phyloP scores from a whole-genome alignment of 2,329 filamentous ascomycete species.

The Sporothrix sp. region DNA sequence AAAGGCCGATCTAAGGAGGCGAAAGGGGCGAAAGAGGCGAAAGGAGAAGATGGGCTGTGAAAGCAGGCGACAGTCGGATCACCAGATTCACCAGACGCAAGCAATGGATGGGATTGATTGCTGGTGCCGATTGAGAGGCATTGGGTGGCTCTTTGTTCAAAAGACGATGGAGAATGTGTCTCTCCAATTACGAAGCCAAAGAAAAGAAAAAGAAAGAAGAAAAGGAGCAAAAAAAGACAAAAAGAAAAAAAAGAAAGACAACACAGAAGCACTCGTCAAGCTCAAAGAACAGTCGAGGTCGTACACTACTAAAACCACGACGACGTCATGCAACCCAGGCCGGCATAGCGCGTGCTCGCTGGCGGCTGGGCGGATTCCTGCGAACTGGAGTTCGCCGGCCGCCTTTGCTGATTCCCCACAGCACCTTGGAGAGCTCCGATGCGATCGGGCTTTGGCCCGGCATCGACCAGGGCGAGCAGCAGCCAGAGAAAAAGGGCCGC shows the following conservation, averaged over 20 bases:
- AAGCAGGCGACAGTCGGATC: not conserved
- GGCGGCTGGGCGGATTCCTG: not conserved
- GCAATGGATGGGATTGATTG: too few relatives aligned
- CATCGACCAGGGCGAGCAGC: not conserved
- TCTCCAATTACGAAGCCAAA: too few relatives aligned
- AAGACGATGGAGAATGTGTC: too few relatives aligned
- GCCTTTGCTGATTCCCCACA: not conserved
- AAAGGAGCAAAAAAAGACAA: too few relatives aligned
- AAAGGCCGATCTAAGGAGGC: not conserved
- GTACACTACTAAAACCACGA: not conserved
- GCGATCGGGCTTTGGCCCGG: not conserved
- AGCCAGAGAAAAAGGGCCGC: too few relatives aligned
- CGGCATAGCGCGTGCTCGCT: not conserved
- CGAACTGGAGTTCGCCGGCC: too few relatives aligned
- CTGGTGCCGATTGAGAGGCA: too few relatives aligned
- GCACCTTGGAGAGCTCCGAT: not conserved
- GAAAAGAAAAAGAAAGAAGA: too few relatives aligned
- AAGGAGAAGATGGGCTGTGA: not conserved
- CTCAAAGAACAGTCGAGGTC: not conserved
- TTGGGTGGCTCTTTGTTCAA: too few relatives aligned
- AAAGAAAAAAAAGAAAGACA: too few relatives aligned
- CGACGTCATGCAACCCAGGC: constrained; percentile 4
- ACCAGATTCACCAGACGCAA: not conserved
- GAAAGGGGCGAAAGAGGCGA: not conserved
- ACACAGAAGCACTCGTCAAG: too few relatives aligned